Evolutionary conservation across 805 yeast species (phyloP), one percentile per base, ranked within the genome.

Genomic region (Schwanniomyces occidentalis): DNA sequence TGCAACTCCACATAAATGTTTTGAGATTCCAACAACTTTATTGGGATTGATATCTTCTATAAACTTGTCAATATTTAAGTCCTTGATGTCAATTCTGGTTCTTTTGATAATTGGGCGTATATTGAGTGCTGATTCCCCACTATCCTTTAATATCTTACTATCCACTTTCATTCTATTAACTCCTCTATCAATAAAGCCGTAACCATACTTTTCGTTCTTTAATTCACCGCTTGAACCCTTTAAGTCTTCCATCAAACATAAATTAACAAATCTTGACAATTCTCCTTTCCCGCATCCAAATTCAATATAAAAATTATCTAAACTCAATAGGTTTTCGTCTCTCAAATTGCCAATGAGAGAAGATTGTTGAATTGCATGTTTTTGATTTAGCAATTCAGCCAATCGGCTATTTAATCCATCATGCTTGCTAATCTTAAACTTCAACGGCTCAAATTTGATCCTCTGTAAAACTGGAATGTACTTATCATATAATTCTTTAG

Each of bases 271-370:
- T 38, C 95, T 60, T 1, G 89, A 74, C 16, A 89, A 69, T 52
- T 90, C 96, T 2, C 86, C 95, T 43, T 90, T 75, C 0, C 97
- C 97, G 56, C 95, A 85, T 0, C 97, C 97, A 65, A 87, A 88
- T 58, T 89, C 97, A 18, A 84, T 54, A 51, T 78, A 76, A 32
- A 68, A 60, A 23, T 42, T 40, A 13, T 54, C 37, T 2, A 54
- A 25, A 1, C 58, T 54, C 24, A 82, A 59, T 6, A 82, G 51
- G 0, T 52, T 52, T 10, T 56, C 43, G 4, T 58, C 53, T 16
- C 71, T 65, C 48, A 89, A 56, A 42, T 84, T 84, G 2, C 85
- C 88, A 10, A 85, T 82, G 38, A 89, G 55, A 2, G 95, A 83
- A 0, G 89, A 73, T 55, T 89, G 97, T 54, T 89, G 97, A 3